These are phyloP conservation scores for Ceratobasidium sp. DNA, from an alignment of 1,284 basidiomycete genomes.

Conservation along the genomic window DNA sequence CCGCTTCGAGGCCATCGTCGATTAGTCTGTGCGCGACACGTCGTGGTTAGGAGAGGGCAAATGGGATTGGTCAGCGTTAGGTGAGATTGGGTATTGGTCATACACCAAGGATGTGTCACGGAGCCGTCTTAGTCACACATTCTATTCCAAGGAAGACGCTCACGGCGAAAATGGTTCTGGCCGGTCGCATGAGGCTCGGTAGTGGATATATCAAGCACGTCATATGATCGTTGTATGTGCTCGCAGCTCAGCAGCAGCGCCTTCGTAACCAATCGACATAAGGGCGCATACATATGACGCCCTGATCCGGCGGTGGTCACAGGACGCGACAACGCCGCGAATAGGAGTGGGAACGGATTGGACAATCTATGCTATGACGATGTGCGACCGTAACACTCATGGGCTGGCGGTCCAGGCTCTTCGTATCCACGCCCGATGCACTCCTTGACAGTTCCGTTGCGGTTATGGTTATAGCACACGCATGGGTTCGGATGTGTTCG, in stretches of 20 bases:
- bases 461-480: too few relatives aligned
- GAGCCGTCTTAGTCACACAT: too few relatives aligned
- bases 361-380: slow-evolving; percentile 7
- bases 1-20: slow-evolving; percentile 80
- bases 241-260: too few relatives aligned
- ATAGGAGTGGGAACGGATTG: slow-evolving; percentile 20
- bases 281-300: slow-evolving; percentile 9
- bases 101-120: too few relatives aligned
- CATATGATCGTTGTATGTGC: slow-evolving; percentile 12
- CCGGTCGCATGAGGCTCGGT: too few relatives aligned
- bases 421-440: background rate
- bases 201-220: background rate
- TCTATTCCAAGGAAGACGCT: too few relatives aligned
- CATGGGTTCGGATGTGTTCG: background rate
- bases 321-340: too few relatives aligned
- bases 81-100: slow-evolving; percentile 8
- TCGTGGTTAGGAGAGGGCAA: slow-evolving; percentile 38
- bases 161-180: too few relatives aligned
- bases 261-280: background rate
- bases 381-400: background rate
- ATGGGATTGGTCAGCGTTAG: slow-evolving; percentile 29
- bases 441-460: background rate
- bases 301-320: too few relatives aligned
- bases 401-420: too few relatives aligned
- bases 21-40: slow-evolving; percentile 42